phyloP scores from a whole-genome alignment of 805 yeast species.

The Cyberlindnera xishuangbannaensis region DNA sequence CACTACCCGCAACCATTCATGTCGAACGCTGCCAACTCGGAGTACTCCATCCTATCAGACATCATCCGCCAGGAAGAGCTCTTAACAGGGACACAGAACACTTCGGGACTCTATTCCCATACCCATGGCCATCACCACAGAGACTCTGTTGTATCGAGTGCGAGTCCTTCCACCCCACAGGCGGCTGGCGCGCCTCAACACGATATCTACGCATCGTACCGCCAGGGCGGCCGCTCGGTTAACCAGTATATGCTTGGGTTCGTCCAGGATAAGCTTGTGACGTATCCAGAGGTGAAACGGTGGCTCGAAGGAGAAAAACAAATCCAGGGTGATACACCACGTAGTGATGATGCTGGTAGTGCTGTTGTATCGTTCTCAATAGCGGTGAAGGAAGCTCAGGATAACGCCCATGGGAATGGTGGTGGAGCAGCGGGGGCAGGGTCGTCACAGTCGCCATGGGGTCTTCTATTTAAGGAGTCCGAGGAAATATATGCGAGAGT shows the following conservation, averaged over 20 bases:
- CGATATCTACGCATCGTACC: conserved; percentile 26
- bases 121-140: conserved; percentile 2
- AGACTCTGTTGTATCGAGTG: conserved; percentile 2
- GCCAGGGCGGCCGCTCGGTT: conserved; percentile 50
- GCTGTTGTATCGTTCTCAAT: conserved; percentile 22
- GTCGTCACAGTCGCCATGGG: conserved; percentile 25
- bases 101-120: conserved; percentile 11
- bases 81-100: conserved; percentile 3
- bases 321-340: conserved; percentile 1
- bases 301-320: conserved; percentile 17
- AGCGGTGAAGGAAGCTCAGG: conserved; percentile 20
- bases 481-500: conserved; percentile 77
- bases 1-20: conserved; percentile 37
- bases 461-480: conserved; percentile 52
- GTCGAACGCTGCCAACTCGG: conserved; percentile 68
- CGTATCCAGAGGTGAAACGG: conserved; percentile 56
- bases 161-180: conserved; percentile 7
- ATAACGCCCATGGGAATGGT: too few species aligned
- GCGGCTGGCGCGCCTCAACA: conserved; percentile 4
- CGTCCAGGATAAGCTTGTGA: conserved; percentile 32
- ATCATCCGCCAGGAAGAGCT: conserved; percentile 42
- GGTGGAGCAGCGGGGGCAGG: conserved; percentile 4
- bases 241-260: conserved; percentile 67
- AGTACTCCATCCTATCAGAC: conserved; percentile 61
- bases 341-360: not conserved